Conservation (phyloP, 805 yeast genomes). For the Vanderwaltozyma tropicalis region DNA sequence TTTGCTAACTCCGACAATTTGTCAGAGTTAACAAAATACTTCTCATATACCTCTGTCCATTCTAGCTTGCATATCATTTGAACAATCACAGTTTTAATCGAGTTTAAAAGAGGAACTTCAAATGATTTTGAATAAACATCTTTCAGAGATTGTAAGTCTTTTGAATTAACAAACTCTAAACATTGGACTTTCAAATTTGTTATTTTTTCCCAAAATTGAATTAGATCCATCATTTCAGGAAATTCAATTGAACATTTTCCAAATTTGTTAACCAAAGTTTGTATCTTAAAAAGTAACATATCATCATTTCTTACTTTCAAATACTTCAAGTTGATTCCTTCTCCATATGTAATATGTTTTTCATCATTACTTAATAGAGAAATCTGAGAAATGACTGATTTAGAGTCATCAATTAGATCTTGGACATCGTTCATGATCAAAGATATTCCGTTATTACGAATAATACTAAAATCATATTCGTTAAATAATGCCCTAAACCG, state of each 20-base stretch:
- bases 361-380: not conserved
- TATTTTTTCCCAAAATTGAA: slow-evolving; percentile 2
- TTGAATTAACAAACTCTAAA: slow-evolving; percentile 1
- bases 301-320: slow-evolving; percentile 3
- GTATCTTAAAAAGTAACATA: slow-evolving; percentile 1
- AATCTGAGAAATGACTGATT: not conserved
- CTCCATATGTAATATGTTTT: slow-evolving; percentile 1
- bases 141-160: slow-evolving; percentile 4
- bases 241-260: slow-evolving; percentile 6
- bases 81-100: not conserved
- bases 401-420: not conserved
- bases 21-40: slow-evolving; percentile 5
- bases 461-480: too few relatives aligned
- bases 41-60: slow-evolving; percentile 17
- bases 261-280: slow-evolving; percentile 1
- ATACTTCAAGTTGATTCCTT: slow-evolving; percentile 5
- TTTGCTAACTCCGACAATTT: slow-evolving; percentile 6
- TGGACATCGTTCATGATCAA: too few relatives aligned
- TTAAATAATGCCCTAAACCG: too few relatives aligned
- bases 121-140: slow-evolving; percentile 6
- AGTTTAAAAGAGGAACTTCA: slow-evolving; percentile 7
- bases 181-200: slow-evolving; percentile 4
- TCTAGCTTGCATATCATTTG: slow-evolving; percentile 10
- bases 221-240: slow-evolving; percentile 7
- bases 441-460: too few relatives aligned